These are phyloP conservation scores for Pulveroboletus sp. DNA, from an alignment of 768 basidiomycete genomes.

Conservation along the genomic window DNA sequence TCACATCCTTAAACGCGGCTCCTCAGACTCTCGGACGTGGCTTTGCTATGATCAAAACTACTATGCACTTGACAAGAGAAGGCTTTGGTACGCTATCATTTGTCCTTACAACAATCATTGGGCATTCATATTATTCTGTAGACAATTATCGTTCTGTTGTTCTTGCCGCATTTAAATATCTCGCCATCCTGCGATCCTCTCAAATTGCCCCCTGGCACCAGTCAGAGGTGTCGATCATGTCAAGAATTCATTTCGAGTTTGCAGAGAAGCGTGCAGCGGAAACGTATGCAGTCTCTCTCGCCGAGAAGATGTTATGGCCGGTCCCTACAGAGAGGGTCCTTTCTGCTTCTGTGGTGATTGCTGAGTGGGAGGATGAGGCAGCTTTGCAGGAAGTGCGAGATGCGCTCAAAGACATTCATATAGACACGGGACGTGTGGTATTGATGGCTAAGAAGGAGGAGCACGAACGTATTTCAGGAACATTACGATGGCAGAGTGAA, in stretches of 20 bases:
- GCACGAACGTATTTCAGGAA: conserved; percentile 48
- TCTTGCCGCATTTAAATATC: conserved; percentile 73
- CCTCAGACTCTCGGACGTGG: conserved; percentile 72
- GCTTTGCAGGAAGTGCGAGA: conserved; percentile 53
- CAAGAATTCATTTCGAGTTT: conserved; percentile 79
- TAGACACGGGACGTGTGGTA: conserved; percentile 63
- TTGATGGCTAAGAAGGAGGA: conserved; percentile 78
- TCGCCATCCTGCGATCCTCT: conserved; percentile 64
- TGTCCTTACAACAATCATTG: background rate
- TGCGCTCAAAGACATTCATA: conserved; percentile 56
- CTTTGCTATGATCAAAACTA: conserved; percentile 88
- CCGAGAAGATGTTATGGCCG: conserved; percentile 77
- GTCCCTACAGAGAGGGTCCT: conserved; percentile 77
- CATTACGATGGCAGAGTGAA: conserved; percentile 68
- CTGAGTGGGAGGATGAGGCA: conserved; percentile 66
- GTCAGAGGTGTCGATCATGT: conserved; percentile 69
- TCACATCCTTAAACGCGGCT: conserved; percentile 69
- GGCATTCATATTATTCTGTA: conserved; percentile 7
- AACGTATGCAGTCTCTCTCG: conserved; percentile 71
- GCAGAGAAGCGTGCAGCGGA: conserved; percentile 81
- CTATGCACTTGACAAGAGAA: conserved; percentile 73
- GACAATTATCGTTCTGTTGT: conserved; percentile 75
- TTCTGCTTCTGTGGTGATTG: conserved; percentile 64
- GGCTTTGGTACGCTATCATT: conserved; percentile 67
- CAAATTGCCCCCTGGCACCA: conserved; percentile 66